Base-by-base conservation (phyloP, 108 stramenopile genomes). In the Craspedostauros australis region DNA sequence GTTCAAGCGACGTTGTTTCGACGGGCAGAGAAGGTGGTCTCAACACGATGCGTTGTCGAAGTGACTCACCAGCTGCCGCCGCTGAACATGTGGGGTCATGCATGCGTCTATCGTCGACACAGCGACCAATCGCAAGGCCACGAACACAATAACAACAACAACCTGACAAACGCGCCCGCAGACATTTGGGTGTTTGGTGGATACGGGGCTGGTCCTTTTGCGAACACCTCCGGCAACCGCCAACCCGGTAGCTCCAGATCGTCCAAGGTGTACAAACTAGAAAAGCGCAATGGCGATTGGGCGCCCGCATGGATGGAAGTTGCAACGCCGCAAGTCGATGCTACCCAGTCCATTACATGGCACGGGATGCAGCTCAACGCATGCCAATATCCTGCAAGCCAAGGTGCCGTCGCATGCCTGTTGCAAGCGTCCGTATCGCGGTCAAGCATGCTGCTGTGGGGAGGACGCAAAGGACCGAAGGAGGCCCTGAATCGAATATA, bases 151-250 rank as follows among this genome's bases (percentile, higher is more conserved):
- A 12, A 41, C n/a, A 6, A 44, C 18, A 25, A 25, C 5, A 15
- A 45, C 25, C 39, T 31, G 39, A 5, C n/a, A 6, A 29, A 27
- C 31, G 4, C 32, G 41, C 30, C 22, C 32, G 6, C 60, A 64
- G 66, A 81, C 27, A 41, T 87, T 9, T 46, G 73, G 14, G 68
- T 76, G 11, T 76, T 85, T 60, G 91, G 91, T 12, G 91, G 91
- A 16, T 86, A 88, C 52, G 91, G 91, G 24, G 70, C 48, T 11
- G 86, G 91, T 8, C 91, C 91, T 25, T 23, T 49, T 5, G 19
- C 21, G 11, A 0, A 25, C n/a, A 36, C 11, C 23, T 26, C 20
- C 30, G 22, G 12, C 4, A 60, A 33, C 7, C 20, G 3, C 16
- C 14, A 6, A 0, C 27, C 6, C 2, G 44, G 52, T 1, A 67